These are phyloP conservation scores for Globisporangium nodosum DNA, from an alignment of 352 stramenopile genomes.

Conservation along the genomic window DNA sequence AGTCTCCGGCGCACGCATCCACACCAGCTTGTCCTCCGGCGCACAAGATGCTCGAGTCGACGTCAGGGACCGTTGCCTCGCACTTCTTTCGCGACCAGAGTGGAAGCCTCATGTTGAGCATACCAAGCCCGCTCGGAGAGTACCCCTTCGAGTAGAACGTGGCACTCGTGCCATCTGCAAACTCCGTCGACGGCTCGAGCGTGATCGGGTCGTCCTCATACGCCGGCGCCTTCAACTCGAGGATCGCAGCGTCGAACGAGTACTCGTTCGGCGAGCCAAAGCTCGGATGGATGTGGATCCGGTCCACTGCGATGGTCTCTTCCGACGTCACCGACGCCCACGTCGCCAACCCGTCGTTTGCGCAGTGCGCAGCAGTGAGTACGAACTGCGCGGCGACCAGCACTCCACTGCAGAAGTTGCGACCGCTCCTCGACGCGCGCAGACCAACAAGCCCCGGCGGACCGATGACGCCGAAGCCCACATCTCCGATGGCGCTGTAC, in stretches of 20 bases:
- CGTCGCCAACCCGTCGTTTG: conserved; percentile 9
- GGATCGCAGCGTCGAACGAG: conserved; percentile 15
- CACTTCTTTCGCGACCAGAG: conserved; percentile 8
- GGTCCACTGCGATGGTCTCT: conserved; percentile 11
- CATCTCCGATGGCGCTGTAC: background rate
- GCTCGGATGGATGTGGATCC: conserved; percentile 24
- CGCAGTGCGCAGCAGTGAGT: conserved; percentile 9
- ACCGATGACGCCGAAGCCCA: background rate
- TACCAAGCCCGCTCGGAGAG: no score
- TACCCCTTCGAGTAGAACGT: no score
- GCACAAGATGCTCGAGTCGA: conserved; percentile 15
- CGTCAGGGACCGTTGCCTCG: background rate
- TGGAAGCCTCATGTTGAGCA: background rate
- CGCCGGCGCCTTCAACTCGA: conserved; percentile 14
- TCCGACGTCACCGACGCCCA: conserved; percentile 14
- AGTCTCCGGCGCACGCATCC: conserved; percentile 17
- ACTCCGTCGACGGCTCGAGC: background rate
- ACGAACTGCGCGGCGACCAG: conserved; percentile 6
- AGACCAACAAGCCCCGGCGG: background rate
- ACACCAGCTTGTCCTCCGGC: conserved; percentile 5
- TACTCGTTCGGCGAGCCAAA: conserved; percentile 10
- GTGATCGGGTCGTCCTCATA: conserved; percentile 1
- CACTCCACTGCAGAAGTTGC: conserved; percentile 3
- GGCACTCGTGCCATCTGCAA: background rate
- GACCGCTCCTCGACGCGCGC: background rate